phyloP scores from a whole-genome alignment of 148 eudicot species.

The Diospyros kaki region DNA sequence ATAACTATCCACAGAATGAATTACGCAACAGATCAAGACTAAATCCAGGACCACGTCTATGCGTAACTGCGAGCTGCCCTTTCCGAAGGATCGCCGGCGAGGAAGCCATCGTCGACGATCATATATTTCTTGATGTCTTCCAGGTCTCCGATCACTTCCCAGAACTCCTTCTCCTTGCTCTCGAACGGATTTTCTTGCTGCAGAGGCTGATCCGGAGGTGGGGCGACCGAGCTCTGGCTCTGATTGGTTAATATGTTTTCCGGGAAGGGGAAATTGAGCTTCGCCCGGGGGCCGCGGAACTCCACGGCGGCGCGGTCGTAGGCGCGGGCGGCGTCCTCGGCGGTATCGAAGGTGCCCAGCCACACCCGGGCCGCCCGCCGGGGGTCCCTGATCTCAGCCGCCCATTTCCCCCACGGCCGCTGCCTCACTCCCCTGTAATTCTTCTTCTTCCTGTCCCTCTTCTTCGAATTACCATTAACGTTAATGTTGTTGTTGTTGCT shows the following conservation, averaged over 20 bases:
- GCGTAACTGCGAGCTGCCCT: too few species aligned
- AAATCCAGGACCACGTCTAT: too few species aligned
- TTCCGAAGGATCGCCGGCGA: too few species aligned
- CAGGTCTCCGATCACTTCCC: too few species aligned
- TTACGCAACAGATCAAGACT: too few species aligned
- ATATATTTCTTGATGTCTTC: too few species aligned
- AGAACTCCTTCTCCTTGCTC: too few species aligned
- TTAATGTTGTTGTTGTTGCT: not conserved
- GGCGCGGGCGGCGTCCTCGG: conserved; percentile 36
- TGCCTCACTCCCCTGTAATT: conserved; percentile 46
- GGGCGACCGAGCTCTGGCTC: not conserved
- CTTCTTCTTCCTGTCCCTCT: conserved; percentile 31
- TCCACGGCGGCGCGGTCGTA: conserved; percentile 37
- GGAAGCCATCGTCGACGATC: too few species aligned
- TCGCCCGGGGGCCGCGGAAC: conserved; percentile 37
- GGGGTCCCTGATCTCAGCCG: conserved; percentile 44
- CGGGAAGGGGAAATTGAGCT: conserved; percentile 31
- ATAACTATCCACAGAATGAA: too few species aligned
- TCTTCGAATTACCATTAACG: not conserved
- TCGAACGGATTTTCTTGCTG: too few species aligned
- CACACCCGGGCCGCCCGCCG: conserved; percentile 37
- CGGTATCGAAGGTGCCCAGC: conserved; percentile 41
- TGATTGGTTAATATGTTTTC: conserved; percentile 14
- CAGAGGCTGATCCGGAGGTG: too few species aligned
- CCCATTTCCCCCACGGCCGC: conserved; percentile 49